Conservation (phyloP, 2,329 filamentous ascomycete genomes). For the Monosporascus sp. region DNA sequence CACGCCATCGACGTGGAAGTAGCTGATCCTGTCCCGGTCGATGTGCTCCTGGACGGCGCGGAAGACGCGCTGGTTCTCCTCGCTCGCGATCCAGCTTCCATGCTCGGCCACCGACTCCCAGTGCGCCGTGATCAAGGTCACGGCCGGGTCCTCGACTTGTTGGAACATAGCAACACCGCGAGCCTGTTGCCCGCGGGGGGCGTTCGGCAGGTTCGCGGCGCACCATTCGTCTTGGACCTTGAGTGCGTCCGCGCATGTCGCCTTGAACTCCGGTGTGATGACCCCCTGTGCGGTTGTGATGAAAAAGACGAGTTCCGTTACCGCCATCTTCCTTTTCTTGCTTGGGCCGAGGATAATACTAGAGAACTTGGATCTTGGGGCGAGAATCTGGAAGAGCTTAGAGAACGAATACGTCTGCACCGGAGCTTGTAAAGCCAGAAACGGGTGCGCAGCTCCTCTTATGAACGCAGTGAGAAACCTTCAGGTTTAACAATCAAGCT, state of each 20-base stretch:
- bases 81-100: constrained; percentile 36
- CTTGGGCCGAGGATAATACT: no score
- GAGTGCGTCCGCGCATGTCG: constrained; percentile 26
- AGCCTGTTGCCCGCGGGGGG: constrained; percentile 31
- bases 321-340: constrained; percentile 11
- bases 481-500: no score
- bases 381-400: no score
- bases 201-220: constrained; percentile 25
- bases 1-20: constrained; percentile 37
- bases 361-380: no score
- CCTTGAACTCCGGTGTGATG: constrained; percentile 27
- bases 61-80: constrained; percentile 34
- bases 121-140: constrained; percentile 38
- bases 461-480: no score
- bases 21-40: constrained; percentile 27
- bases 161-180: constrained; percentile 29
- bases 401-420: no score
- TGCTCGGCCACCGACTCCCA: constrained; percentile 40
- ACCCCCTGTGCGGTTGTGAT: constrained; percentile 18
- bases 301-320: constrained; percentile 25
- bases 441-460: no score
- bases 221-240: constrained; percentile 37
- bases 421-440: no score
- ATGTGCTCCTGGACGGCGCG: constrained; percentile 29
- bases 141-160: constrained; percentile 31